Evolutionary conservation across 1,284 basidiomycete species (phyloP), one percentile per base, ranked within the genome.

Genomic region (Sporisorium scitamineum): DNA sequence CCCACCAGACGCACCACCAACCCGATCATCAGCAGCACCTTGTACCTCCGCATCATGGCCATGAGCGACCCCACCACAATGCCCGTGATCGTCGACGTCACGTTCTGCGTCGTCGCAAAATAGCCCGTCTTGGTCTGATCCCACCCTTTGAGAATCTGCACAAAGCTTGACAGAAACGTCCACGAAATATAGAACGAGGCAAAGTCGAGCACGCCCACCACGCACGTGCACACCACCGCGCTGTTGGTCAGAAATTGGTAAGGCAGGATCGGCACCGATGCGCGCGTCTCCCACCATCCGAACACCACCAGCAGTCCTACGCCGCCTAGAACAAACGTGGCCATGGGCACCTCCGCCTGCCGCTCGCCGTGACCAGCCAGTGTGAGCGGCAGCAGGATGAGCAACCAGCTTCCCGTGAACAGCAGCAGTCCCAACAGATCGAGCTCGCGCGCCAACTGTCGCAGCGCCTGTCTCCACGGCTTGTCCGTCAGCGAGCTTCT

Each of bases 341-440:
- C 31, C 54, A 53, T 68, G n/a, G 65, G 54, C n/a, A 71, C 55
- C 7, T 64, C 45, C 7, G 65, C 62, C 41, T 69, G 61, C 37
- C 54, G 52, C 45, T 77, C 70, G 18, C 79, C 79, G 37, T 79
- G 73, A 16, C 82, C 79, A 5, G 86, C 86, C 31, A 93, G 86
- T 0, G 91, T 91, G 27, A 92, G 86, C 1, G 92, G 92, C 6
- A 92, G 86, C 5, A 93, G 88, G 62, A 92, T 89, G 16, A 92
- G 86, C 2, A 84, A 63, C 78, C 84, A 85, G 26, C 89, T 89
- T 14, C 89, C 85, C 3, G 89, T 91, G 42, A 93, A 88, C 39
- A 93, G 88, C 31, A 90, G 39, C n/a, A 93, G 88, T 5, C 92
- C 92, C 24, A 91, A 79, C 45, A 91, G 68, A 76, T 93, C 92